phyloP scores from a whole-genome alignment of 2,329 filamentous ascomycete genomes.

The Fusarium musae region DNA sequence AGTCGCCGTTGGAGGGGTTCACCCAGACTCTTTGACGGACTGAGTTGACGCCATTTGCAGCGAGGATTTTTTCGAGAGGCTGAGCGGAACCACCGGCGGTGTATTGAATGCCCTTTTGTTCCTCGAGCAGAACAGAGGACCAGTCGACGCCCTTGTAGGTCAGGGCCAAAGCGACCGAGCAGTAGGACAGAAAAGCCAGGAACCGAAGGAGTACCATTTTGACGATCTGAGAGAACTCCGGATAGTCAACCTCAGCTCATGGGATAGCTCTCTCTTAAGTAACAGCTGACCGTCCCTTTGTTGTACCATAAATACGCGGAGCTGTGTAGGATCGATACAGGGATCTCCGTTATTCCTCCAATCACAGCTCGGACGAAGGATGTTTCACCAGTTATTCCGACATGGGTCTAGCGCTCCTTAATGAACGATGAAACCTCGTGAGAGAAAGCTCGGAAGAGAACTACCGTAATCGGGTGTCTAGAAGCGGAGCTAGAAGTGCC shows the following conservation, averaged over 20 bases:
- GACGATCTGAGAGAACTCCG: not conserved
- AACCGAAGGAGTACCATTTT: constrained; percentile 30
- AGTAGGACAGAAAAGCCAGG: constrained; percentile 26
- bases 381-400: constrained; percentile 13
- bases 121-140: constrained; percentile 73
- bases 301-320: not conserved
- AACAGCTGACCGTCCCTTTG: not conserved
- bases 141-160: constrained; percentile 76
- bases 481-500: constrained; percentile 1
- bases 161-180: constrained; percentile 54
- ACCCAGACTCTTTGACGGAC: constrained; percentile 80
- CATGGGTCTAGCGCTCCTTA: constrained; percentile 4
- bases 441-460: not conserved
- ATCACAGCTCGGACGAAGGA: not conserved
- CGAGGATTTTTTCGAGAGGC: constrained; percentile 72
- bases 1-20: constrained; percentile 70
- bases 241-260: no score
- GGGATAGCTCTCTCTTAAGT: not conserved
- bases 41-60: constrained; percentile 71
- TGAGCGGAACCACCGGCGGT: constrained; percentile 64
- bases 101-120: constrained; percentile 70
- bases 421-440: constrained; percentile 14
- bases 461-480: not conserved
- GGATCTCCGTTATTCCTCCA: constrained; percentile 23
- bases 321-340: not conserved